These are phyloP conservation scores for Eucalyptus pauciflora DNA, from an alignment of 345 rosid genomes.

Conservation along the genomic window DNA sequence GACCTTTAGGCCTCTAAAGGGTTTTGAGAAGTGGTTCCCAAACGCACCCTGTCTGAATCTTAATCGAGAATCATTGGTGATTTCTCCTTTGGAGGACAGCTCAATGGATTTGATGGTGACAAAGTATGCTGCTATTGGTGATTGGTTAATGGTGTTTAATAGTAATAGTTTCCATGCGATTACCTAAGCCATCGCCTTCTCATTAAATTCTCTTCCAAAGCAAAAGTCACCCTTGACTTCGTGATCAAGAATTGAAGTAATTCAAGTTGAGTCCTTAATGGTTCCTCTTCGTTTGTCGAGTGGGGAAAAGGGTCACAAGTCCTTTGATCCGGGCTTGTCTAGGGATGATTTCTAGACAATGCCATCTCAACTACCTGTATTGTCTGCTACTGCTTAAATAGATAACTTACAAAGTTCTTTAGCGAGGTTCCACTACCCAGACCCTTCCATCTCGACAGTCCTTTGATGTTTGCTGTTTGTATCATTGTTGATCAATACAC, in stretches of 20 bases:
- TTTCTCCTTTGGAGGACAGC: background rate
- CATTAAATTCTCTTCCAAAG: background rate
- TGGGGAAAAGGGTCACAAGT: background rate
- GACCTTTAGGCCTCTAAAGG: too few relatives aligned
- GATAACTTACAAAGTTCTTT: background rate
- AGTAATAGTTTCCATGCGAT: background rate
- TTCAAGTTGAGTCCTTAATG: background rate
- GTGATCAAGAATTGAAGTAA: background rate
- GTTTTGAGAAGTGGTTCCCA: too few relatives aligned
- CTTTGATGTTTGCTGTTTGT: background rate
- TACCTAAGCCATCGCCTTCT: background rate
- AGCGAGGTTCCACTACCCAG: background rate
- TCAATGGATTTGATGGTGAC: background rate
- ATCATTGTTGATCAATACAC: background rate
- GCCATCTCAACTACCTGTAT: background rate
- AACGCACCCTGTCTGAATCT: background rate
- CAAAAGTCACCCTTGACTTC: background rate
- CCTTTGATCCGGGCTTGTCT: background rate
- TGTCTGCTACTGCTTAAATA: background rate
- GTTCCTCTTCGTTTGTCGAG: background rate
- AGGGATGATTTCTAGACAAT: background rate
- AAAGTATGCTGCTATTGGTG: background rate
- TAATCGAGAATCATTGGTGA: background rate
- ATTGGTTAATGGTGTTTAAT: background rate
- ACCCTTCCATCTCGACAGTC: background rate